Evolutionary conservation across 768 basidiomycete species (phyloP).

Genomic region (Exidia glandulosa): DNA sequence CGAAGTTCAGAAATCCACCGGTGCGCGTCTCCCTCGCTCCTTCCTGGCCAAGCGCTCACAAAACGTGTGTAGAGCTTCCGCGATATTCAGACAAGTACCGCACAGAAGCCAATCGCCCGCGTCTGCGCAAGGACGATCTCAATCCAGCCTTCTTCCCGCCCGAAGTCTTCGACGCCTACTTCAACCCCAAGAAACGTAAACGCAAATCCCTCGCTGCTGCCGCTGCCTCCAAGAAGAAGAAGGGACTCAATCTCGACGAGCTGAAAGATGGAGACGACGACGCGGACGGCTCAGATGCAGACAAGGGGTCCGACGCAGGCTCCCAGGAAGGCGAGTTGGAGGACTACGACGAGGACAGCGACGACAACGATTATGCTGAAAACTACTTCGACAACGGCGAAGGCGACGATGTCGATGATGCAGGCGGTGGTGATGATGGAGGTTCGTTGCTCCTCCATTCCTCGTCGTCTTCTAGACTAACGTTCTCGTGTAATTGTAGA

Average conservation of each 20-base stretch:
- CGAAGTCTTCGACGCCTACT: constrained; percentile 67
- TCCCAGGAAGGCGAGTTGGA: constrained; percentile 55
- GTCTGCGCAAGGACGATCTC: constrained; percentile 57
- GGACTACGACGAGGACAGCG: constrained; percentile 76
- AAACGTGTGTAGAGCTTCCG: constrained; percentile 46
- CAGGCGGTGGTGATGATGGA: constrained; percentile 61
- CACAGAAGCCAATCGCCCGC: constrained; percentile 41
- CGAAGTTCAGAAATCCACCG: constrained; percentile 57
- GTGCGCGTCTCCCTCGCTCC: constrained; percentile 15
- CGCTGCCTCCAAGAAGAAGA: constrained; percentile 23
- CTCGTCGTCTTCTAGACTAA: too few relatives aligned
- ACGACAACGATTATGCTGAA: constrained; percentile 83
- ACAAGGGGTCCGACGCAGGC: constrained; percentile 52
- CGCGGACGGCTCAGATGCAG: constrained; percentile 23
- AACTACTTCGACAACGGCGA: constrained; percentile 90
- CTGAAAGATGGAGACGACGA: constrained; percentile 57
- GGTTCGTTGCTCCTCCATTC: too few relatives aligned
- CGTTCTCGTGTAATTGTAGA: too few relatives aligned
- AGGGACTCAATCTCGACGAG: constrained; percentile 55
- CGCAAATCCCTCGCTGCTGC: constrained; percentile 19
- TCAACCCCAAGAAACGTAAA: constrained; percentile 32
- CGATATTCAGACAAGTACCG: constrained; percentile 81
- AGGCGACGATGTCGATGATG: constrained; percentile 66
- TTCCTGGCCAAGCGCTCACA: neutral
- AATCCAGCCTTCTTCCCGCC: constrained; percentile 69